phyloP scores from a whole-genome alignment of 345 rosid species.

The Melastoma malabathricum region DNA sequence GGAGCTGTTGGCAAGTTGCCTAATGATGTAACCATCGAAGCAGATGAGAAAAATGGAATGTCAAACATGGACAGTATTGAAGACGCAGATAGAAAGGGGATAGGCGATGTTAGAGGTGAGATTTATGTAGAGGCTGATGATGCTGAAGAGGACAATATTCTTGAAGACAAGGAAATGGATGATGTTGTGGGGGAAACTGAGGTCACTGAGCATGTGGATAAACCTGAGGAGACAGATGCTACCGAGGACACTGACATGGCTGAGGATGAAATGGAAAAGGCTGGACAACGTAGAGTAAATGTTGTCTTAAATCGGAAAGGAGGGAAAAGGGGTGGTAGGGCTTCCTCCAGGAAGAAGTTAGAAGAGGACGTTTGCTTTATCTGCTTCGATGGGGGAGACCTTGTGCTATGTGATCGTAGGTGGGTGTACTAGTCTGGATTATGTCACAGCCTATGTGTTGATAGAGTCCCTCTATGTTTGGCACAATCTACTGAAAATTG shows the following conservation, averaged over 20 bases:
- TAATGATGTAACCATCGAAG: too few relatives aligned
- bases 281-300: constrained; percentile 29
- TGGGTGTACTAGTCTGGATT: constrained; percentile 12
- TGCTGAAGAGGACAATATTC: constrained; percentile 2
- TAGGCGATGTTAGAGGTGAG: constrained; percentile 6
- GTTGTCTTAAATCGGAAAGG: constrained; percentile 67
- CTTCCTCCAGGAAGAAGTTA: constrained; percentile 40
- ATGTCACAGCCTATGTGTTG: not conserved
- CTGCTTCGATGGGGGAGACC: constrained; percentile 95
- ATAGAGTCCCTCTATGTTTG: too few relatives aligned
- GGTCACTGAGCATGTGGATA: constrained; percentile 20
- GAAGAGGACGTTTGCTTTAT: constrained; percentile 99
- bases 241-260: constrained; percentile 14
- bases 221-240: constrained; percentile 13
- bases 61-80: not conserved
- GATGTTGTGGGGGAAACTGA: constrained; percentile 12
- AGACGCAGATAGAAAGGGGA: constrained; percentile 7
- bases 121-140: constrained; percentile 9
- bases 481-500: too few relatives aligned
- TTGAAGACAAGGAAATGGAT: not conserved
- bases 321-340: constrained; percentile 40
- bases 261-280: constrained; percentile 19
- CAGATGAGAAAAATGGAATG: too few relatives aligned
- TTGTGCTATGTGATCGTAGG: constrained; percentile 98
- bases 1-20: not conserved